Evolutionary conservation across 1,139 yeast species (phyloP).

Genomic region (Scheffersomyces quercinus): DNA sequence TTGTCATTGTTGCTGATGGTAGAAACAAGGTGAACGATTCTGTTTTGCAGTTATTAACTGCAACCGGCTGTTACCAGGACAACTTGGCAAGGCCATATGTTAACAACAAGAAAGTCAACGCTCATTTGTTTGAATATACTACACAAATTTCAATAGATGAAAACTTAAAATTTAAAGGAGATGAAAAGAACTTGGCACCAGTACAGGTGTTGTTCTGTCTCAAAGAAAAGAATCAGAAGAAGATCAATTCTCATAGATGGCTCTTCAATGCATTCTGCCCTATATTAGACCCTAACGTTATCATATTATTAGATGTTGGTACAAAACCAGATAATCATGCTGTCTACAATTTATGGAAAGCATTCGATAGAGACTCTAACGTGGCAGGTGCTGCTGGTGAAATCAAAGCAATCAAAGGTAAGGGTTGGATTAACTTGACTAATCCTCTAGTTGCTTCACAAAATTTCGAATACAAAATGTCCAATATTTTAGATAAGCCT

Average conservation of each 20-base stretch:
- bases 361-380: conserved; percentile 91
- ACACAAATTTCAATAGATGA: conserved; percentile 87
- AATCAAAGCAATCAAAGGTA: conserved; percentile 91
- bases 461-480: conserved; percentile 94
- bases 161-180: conserved; percentile 75
- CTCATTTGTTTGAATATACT: conserved; percentile 92
- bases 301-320: conserved; percentile 86
- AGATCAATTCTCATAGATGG: conserved; percentile 96
- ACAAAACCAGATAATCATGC: conserved; percentile 86
- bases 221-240: conserved; percentile 85
- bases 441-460: conserved; percentile 96
- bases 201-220: conserved; percentile 89
- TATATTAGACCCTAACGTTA: conserved; percentile 81
- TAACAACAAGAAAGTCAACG: conserved; percentile 84
- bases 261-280: conserved; percentile 92
- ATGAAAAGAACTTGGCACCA: conserved; percentile 83
- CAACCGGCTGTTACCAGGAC: conserved; percentile 94
- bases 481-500: conserved; percentile 93
- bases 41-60: conserved; percentile 81
- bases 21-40: conserved; percentile 82
- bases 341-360: conserved; percentile 91
- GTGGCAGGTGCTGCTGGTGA: conserved; percentile 99
- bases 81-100: conserved; percentile 94
- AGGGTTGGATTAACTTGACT: conserved; percentile 71
- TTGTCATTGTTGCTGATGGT: conserved; percentile 89